These are phyloP conservation scores for Schwanniomyces vanrijiae DNA, from an alignment of 805 yeast species.

Conservation along the genomic window DNA sequence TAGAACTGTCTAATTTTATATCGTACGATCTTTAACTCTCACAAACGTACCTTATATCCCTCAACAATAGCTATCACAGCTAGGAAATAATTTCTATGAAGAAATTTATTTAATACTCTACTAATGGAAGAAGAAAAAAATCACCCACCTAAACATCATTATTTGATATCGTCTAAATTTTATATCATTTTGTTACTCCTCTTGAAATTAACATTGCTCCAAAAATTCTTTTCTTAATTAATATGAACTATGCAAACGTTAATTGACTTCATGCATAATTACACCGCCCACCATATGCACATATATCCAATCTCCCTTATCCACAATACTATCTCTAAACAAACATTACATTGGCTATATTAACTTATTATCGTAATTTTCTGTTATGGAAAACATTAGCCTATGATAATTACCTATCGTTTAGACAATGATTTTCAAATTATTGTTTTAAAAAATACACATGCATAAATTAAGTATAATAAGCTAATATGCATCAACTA, in stretches of 20 bases:
- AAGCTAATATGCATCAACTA: neutral
- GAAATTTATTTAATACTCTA: neutral
- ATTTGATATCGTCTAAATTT: neutral
- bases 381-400: neutral
- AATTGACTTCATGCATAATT: neutral
- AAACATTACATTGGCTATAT: neutral
- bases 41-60: neutral
- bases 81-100: neutral
- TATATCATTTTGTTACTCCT: neutral
- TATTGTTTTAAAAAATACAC: neutral
- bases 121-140: neutral
- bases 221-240: neutral
- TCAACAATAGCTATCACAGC: neutral
- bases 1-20: neutral
- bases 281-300: neutral
- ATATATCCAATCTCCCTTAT: neutral
- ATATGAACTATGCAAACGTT: neutral
- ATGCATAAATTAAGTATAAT: neutral
- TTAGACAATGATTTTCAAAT: neutral
- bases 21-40: neutral
- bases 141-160: neutral
- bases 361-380: neutral
- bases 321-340: conserved; percentile 1
- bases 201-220: neutral
- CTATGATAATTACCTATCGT: neutral